phyloP scores from a whole-genome alignment of 768 basidiomycete genomes.

The Boletus rubescentipes region DNA sequence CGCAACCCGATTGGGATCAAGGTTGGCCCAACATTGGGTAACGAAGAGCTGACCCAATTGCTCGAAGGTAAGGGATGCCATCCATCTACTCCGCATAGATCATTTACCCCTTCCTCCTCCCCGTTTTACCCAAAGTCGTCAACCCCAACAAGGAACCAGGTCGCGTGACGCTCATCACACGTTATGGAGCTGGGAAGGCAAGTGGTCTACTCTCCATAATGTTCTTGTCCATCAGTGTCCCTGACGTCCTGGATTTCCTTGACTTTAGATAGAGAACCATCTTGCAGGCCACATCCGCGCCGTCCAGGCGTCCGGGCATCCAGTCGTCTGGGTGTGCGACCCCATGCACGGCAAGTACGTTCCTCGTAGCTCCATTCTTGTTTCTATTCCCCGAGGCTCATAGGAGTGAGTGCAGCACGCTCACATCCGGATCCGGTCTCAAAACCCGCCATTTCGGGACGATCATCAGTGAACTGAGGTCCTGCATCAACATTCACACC shows the following conservation, averaged over 20 bases:
- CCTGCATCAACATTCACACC: constrained; percentile 79
- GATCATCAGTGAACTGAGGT: constrained; percentile 84
- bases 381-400: not conserved
- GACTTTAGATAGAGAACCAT: constrained; percentile 63
- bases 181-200: constrained; percentile 90
- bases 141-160: constrained; percentile 85
- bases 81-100: not conserved
- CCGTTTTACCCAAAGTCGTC: constrained; percentile 52
- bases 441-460: constrained; percentile 91
- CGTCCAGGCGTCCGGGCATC: constrained; percentile 78
- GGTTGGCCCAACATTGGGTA: constrained; percentile 84
- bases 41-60: constrained; percentile 72
- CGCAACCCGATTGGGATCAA: constrained; percentile 95
- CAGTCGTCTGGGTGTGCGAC: constrained; percentile 93
- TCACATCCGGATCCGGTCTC: constrained; percentile 73
- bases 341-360: constrained; percentile 98
- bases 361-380: not conserved
- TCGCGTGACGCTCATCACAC: constrained; percentile 85
- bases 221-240: not conserved
- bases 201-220: not conserved
- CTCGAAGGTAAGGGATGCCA: constrained; percentile 60
- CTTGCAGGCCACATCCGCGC: constrained; percentile 80
- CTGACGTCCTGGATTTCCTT: constrained; percentile 1
- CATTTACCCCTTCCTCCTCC: not conserved
- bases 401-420: constrained; percentile 54